phyloP scores from a whole-genome alignment of 164 flowering plant species.

The Tetracentron sinense region DNA sequence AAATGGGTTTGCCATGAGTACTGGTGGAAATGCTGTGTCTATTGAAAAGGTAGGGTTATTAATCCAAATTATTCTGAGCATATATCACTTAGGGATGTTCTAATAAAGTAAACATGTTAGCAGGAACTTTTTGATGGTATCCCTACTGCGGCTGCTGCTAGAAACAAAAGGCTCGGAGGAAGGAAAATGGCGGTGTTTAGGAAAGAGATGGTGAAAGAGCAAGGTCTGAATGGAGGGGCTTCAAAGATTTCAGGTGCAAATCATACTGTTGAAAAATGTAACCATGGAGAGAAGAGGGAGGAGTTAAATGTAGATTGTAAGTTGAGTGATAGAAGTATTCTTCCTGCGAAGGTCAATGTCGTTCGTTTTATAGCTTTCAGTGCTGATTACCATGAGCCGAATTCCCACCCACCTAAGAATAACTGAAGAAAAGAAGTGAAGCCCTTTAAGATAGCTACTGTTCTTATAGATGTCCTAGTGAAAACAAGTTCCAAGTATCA shows the following conservation, averaged over 20 bases:
- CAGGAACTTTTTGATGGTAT: conserved; percentile 23
- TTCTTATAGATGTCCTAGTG: conserved; percentile 13
- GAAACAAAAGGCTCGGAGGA: conserved; percentile 23
- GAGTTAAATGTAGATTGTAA: conserved; percentile 23
- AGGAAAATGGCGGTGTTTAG: conserved; percentile 31
- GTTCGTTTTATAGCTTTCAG: conserved; percentile 34
- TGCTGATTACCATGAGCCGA: conserved; percentile 54
- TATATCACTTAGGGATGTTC: neutral
- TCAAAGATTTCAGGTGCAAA: conserved; percentile 19
- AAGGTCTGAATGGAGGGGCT: conserved; percentile 7
- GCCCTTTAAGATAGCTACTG: conserved; percentile 12
- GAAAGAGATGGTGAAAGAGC: conserved; percentile 15
- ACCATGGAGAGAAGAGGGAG: neutral
- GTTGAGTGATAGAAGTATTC: conserved; percentile 21
- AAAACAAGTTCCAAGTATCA: conserved; percentile 20
- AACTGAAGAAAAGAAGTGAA: conserved; percentile 36
- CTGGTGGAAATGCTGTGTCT: neutral
- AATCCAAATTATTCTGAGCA: neutral
- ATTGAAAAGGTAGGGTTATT: conserved; percentile 20
- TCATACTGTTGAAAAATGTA: conserved; percentile 11
- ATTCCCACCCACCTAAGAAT: conserved; percentile 56
- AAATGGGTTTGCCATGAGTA: conserved; percentile 2
- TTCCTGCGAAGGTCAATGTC: conserved; percentile 23
- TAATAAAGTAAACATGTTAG: neutral
- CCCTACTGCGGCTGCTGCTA: conserved; percentile 7